phyloP scores from a whole-genome alignment of 1,284 basidiomycete genomes.

The Ganoderma lingzhi region DNA sequence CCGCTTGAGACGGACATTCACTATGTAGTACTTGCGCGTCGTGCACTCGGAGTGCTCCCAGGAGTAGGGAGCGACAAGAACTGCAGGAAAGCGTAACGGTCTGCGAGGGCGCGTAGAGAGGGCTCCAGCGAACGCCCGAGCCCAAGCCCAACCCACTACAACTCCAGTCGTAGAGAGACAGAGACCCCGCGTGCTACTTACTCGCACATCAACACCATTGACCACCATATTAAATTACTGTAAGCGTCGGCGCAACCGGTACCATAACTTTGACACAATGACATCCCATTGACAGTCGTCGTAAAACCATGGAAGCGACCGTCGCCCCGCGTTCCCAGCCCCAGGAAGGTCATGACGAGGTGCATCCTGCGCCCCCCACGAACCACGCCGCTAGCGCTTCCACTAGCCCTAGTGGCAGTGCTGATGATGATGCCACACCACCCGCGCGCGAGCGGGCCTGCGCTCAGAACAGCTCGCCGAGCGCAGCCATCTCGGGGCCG shows the following conservation, averaged over 20 bases:
- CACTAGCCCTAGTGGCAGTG: background rate
- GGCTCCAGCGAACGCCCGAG: too few species aligned
- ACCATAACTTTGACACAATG: constrained; percentile 17
- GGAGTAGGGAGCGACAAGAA: too few species aligned
- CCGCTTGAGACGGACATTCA: too few species aligned
- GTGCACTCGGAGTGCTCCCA: too few species aligned
- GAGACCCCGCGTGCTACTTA: too few species aligned
- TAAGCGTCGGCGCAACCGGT: constrained; percentile 15
- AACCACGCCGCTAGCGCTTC: background rate
- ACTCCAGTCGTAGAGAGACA: too few species aligned
- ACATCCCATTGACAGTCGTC: background rate
- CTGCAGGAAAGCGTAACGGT: too few species aligned
- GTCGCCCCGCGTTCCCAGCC: constrained; percentile 7
- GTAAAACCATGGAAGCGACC: constrained; percentile 8
- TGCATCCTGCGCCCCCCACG: background rate
- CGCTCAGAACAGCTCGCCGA: constrained; percentile 66
- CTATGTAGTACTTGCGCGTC: too few species aligned
- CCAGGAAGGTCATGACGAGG: background rate
- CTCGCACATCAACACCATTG: background rate
- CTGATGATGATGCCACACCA: background rate
- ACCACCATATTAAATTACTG: constrained; percentile 20
- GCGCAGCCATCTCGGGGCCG: constrained; percentile 77
- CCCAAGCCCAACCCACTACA: too few species aligned
- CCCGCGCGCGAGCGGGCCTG: background rate
- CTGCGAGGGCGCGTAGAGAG: too few species aligned